Evolutionary conservation across 306 rosid species (phyloP).

Genomic region (Gastrolobium villosum): DNA sequence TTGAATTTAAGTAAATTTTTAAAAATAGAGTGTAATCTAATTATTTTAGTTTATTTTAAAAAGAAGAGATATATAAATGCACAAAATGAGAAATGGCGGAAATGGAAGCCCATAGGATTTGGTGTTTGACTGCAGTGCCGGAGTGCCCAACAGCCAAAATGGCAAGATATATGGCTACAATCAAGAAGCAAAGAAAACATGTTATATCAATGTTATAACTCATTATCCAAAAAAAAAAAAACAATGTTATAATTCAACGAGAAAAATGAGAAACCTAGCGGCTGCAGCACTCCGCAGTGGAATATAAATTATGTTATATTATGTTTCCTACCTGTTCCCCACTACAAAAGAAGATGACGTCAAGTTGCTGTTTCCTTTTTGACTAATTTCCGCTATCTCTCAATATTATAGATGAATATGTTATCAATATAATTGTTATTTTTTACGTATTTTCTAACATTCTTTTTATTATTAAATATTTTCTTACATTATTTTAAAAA

Average conservation of each 20-base stretch:
- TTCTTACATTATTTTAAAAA: too few species aligned
- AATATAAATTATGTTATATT: slow-evolving; percentile 19
- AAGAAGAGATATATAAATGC: too few species aligned
- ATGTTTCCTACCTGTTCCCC: slow-evolving; percentile 50
- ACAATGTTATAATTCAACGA: slow-evolving; percentile 9
- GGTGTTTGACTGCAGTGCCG: not conserved
- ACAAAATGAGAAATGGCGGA: not conserved
- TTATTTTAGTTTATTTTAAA: too few species aligned
- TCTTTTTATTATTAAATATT: too few species aligned
- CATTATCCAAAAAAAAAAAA: too few species aligned
- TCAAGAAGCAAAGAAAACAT: not conserved
- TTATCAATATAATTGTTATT: too few species aligned
- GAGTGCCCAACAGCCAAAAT: not conserved
- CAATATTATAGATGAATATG: not conserved
- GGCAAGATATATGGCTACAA: not conserved
- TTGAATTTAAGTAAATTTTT: too few species aligned
- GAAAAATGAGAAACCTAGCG: slow-evolving; percentile 30
- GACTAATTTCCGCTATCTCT: not conserved
- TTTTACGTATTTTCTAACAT: too few species aligned
- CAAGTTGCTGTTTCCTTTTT: not conserved
- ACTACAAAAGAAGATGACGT: slow-evolving; percentile 43
- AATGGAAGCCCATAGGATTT: not conserved
- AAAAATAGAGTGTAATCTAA: too few species aligned
- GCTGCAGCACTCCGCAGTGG: not conserved
- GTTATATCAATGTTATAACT: too few species aligned